phyloP scores from a whole-genome alignment of 140 eudicot species.

The Stevia rebaudiana region DNA sequence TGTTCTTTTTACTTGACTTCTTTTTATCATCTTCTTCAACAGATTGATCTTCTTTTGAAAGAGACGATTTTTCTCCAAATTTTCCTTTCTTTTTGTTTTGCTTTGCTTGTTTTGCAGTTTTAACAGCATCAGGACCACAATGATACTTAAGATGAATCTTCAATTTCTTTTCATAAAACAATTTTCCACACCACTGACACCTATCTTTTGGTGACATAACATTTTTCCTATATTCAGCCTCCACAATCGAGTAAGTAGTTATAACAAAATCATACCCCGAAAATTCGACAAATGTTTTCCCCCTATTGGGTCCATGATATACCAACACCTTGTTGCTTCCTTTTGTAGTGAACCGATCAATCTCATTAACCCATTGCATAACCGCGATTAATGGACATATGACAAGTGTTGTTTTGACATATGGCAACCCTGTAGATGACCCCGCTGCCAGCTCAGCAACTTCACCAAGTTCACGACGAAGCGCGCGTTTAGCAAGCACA shows the following conservation, averaged over 20 bases:
- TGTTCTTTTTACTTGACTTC: conserved; percentile 22
- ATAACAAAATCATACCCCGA: conserved; percentile 75
- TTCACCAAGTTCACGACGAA: conserved; percentile 34
- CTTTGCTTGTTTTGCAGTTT: conserved; percentile 68
- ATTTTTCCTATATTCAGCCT: conserved; percentile 64
- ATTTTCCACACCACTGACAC: conserved; percentile 81
- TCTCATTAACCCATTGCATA: conserved; percentile 79
- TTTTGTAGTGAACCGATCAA: conserved; percentile 58
- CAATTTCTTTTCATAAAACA: conserved; percentile 42
- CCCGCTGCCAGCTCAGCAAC: conserved; percentile 25
- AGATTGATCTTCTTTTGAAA: conserved; percentile 17
- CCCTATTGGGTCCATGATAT: conserved; percentile 86
- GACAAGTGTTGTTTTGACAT: conserved; percentile 76
- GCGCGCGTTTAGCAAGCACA: conserved; percentile 73
- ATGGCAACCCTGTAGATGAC: conserved; percentile 38
- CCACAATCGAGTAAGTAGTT: conserved; percentile 79
- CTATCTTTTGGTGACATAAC: conserved; percentile 77
- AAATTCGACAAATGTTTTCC: conserved; percentile 40
- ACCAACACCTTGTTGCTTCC: conserved; percentile 76
- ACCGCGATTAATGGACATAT: conserved; percentile 80
- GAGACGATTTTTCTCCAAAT: conserved; percentile 15
- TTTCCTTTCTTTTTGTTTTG: conserved; percentile 56
- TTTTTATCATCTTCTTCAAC: conserved; percentile 28
- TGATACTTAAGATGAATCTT: conserved; percentile 53
- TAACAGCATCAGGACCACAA: conserved; percentile 75